Evolutionary conservation across 257 asterid genomes (phyloP).

Genomic region (Primulina huaijiensis): DNA sequence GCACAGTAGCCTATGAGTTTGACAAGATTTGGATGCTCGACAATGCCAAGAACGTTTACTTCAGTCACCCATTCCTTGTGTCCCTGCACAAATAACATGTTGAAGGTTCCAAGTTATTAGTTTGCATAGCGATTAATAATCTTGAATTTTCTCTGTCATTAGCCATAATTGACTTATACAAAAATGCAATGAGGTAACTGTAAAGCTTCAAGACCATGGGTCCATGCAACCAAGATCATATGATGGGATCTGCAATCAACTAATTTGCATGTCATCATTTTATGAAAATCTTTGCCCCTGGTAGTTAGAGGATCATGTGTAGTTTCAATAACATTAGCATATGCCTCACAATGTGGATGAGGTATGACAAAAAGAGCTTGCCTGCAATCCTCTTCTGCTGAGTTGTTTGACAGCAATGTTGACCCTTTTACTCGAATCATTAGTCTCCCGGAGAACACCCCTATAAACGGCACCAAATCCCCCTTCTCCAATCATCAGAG

Average conservation of each 20-base stretch:
- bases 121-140: neutral
- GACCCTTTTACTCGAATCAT: conserved; percentile 37
- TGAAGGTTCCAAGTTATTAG: neutral
- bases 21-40: conserved; percentile 81
- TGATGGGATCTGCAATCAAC: neutral
- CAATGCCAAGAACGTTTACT: conserved; percentile 81
- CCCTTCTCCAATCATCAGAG: conserved; percentile 87
- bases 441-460: conserved; percentile 44
- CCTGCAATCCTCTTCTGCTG: conserved; percentile 93
- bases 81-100: conserved; percentile 44
- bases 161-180: neutral
- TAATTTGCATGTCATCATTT: neutral
- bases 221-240: neutral
- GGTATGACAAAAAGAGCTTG: conserved; percentile 26
- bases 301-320: neutral
- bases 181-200: neutral
- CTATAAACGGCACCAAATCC: conserved; percentile 83
- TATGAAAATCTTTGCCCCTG: neutral
- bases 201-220: neutral
- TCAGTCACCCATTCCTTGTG: conserved; percentile 97
- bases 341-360: neutral
- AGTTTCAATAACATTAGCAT: neutral
- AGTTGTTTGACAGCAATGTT: conserved; percentile 91
- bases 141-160: neutral
- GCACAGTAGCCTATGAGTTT: conserved; percentile 81